phyloP scores from a whole-genome alignment of 192 early-diverging fungal genomes.

The Podila minutissima region DNA sequence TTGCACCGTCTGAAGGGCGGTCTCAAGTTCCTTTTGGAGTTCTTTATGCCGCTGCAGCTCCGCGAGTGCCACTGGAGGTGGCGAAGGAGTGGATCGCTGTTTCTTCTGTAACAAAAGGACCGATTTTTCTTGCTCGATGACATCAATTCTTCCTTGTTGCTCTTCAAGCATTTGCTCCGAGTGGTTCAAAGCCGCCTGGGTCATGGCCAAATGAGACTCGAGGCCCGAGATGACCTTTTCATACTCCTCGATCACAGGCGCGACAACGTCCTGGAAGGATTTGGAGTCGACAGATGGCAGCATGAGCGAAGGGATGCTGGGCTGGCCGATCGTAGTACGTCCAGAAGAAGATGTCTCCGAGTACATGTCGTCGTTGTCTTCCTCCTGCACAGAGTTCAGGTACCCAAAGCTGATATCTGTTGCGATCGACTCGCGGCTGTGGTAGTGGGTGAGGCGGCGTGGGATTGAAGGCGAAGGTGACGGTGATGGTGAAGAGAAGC shows the following conservation, averaged over 20 bases:
- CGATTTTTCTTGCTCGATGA: constrained; percentile 35
- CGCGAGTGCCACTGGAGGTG: background rate
- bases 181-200: constrained; percentile 65
- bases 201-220: constrained; percentile 67
- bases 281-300: constrained; percentile 15
- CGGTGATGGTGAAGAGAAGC: constrained; percentile 4
- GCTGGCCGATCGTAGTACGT: constrained; percentile 8
- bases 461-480: constrained; percentile 29
- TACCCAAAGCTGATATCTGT: constrained; percentile 36
- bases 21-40: constrained; percentile 10
- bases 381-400: constrained; percentile 33
- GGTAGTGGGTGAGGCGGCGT: constrained; percentile 21
- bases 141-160: constrained; percentile 61
- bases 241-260: constrained; percentile 79
- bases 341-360: constrained; percentile 28
- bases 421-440: constrained; percentile 32
- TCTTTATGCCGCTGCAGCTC: constrained; percentile 5
- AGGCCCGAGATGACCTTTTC: constrained; percentile 69
- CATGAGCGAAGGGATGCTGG: constrained; percentile 12
- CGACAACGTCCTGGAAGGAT: constrained; percentile 62
- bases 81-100: background rate
- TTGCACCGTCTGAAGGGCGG: constrained; percentile 4
- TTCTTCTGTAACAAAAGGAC: background rate
- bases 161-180: constrained; percentile 65
- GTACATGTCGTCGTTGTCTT: constrained; percentile 26